Base-by-base conservation (phyloP, 129 eudicot genomes). In the Pittosporum tobira region DNA sequence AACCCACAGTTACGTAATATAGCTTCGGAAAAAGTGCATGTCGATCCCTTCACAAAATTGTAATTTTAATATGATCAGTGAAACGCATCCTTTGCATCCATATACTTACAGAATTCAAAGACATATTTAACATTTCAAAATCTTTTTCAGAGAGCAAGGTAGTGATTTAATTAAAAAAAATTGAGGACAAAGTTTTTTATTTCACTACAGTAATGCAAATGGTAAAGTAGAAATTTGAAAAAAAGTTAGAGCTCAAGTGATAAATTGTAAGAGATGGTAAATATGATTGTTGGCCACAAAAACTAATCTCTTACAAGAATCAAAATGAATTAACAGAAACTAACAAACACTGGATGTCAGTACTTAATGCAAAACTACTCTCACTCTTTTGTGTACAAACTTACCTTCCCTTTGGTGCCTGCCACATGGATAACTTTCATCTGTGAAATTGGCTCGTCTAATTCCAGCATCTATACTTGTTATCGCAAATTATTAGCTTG, bases 361-460 rank as follows among this genome's bases (percentile, higher is more conserved):
- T 34, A 34, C 7, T 34, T 9, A 34, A 49, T 22, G 23, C 31
- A 49, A 51, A 12, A 8, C 28, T 10, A 51, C 0, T 51, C 26
- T 25, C 16, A 9, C 2, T 0, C 9, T 51, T 26, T 15, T 25
- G 12, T 23, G 44, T n/a, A 59, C 12, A 0, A 63, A 60, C 30
- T 15, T 68, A 88, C 97, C 94, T 90, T 90, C 67, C 97, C 97
- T 68, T 90, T 90, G 37, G 97, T 90, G 50, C 97, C 97, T 9
- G 97, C 97, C 61, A 90, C 97, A 62, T 90, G 97, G 55, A 90
- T 78, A 62, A 90, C 70, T 79, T 90, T 90, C 95, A 90, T 57
- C 64, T 80, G 67, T 1, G 80, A 75, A 52, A 90, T 80, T 16
- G 87, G 67, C 71, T 85, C 87, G 62, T 85, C 93, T 68, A 90